Percentiles rank a stretch among this genome's conserved stretches.
Conservation (phyloP, 306 rosid species). For the Vachellia pachyceras region DNA sequence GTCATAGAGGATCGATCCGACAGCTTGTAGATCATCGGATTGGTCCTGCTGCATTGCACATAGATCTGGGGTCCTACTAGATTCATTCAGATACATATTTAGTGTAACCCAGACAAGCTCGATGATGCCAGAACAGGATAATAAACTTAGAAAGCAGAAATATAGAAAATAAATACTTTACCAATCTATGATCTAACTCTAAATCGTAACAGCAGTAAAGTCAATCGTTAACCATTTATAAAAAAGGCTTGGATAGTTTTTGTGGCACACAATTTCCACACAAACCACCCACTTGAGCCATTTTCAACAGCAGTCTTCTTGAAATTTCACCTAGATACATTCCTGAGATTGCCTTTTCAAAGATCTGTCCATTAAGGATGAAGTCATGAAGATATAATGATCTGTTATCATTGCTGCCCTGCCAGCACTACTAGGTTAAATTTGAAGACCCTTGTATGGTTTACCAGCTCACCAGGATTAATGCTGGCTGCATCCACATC, state of each 20-base stretch:
- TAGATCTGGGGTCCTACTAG: slow-evolving; percentile 79
- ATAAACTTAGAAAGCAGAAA: background rate
- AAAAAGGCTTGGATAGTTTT: slow-evolving; percentile 71
- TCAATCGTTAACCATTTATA: slow-evolving; percentile 56
- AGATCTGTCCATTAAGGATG: slow-evolving; percentile 54
- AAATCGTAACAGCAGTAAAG: slow-evolving; percentile 11
- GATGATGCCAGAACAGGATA: background rate
- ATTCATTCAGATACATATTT: slow-evolving; percentile 18
- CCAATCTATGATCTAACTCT: background rate
- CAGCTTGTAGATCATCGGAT: slow-evolving; percentile 72
- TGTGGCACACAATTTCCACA: slow-evolving; percentile 68
- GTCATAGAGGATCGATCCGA: slow-evolving; percentile 71
- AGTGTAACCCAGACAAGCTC: background rate
- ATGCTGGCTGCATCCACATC: slow-evolving; percentile 93
- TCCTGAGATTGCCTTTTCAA: slow-evolving; percentile 94
- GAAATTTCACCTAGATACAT: slow-evolving; percentile 96
- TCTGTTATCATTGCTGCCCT: background rate
- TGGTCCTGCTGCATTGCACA: slow-evolving; percentile 83
- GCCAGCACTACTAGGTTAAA: slow-evolving; percentile 7
- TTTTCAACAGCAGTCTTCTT: slow-evolving; percentile 69
- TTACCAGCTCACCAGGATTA: slow-evolving; percentile 96
- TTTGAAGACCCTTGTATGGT: slow-evolving; percentile 1
- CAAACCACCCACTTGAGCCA: slow-evolving; percentile 64
- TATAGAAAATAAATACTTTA: background rate
- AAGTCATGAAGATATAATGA: slow-evolving; percentile 11